Conservation (phyloP, 2,329 filamentous ascomycete genomes). For the Thielaviopsis populi region DNA sequence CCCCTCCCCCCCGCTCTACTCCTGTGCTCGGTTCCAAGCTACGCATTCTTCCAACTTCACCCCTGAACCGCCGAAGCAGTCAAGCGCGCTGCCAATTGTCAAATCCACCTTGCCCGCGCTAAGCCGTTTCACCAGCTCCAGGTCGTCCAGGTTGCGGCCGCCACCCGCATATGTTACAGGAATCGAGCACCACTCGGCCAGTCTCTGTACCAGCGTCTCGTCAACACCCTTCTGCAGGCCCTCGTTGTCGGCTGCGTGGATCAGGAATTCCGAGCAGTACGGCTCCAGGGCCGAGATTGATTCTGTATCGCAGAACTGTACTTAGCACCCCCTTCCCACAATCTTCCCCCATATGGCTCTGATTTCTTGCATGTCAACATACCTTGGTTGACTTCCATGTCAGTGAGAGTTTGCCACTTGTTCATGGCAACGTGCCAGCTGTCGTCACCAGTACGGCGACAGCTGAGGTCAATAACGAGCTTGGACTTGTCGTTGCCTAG, state of each 20-base stretch:
- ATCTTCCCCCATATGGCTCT: background rate
- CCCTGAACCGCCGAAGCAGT: slow-evolving; percentile 82
- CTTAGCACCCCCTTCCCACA: background rate
- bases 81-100: slow-evolving; percentile 89
- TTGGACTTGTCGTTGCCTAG: slow-evolving; percentile 62
- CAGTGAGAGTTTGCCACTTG: slow-evolving; percentile 95
- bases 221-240: slow-evolving; percentile 86
- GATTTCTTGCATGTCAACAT: slow-evolving; percentile 19
- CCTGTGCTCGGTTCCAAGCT: slow-evolving; percentile 56
- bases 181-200: slow-evolving; percentile 77
- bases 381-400: slow-evolving; percentile 88
- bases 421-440: slow-evolving; percentile 98
- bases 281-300: slow-evolving; percentile 70
- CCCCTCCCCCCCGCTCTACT: slow-evolving; percentile 7
- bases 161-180: slow-evolving; percentile 95
- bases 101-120: slow-evolving; percentile 75
- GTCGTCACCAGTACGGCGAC: slow-evolving; percentile 53
- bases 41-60: slow-evolving; percentile 84
- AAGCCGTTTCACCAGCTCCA: slow-evolving; percentile 65
- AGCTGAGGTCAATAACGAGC: slow-evolving; percentile 91
- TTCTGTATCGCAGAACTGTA: slow-evolving; percentile 35
- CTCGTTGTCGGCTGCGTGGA: slow-evolving; percentile 94
- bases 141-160: slow-evolving; percentile 65
- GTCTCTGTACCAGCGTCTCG: slow-evolving; percentile 58
- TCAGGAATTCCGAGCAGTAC: slow-evolving; percentile 90